Base-by-base conservation (phyloP, 768 basidiomycete genomes). In the Antrodiella citrinella region DNA sequence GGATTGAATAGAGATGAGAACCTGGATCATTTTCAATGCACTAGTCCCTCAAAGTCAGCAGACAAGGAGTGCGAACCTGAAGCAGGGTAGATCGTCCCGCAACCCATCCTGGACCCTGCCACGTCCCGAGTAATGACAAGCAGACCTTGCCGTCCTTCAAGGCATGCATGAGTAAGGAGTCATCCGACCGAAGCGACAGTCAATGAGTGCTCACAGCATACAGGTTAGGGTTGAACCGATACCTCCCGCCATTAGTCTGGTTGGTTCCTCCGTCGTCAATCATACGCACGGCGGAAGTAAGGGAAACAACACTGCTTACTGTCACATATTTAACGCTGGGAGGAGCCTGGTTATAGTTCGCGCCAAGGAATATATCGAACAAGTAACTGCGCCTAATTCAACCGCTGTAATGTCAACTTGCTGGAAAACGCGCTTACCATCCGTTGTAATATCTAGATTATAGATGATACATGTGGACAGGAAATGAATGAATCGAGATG, bases 71-170 rank as follows among this genome's bases (percentile, higher is more conserved):
- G 61, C 72, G 40, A 44, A 81, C 89, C 72, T 95, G 93, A 3
- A 95, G 74, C 45, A 97, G 68, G 4, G 93, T 96, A 4, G 90
- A 93, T 62, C 82, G 86, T 20, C 94, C 93, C 2, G 91, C 61
- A 41, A 93, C 76, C 94, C 93, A 96, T 20, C 94, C 94, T 20
- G 94, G 94, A 1, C 94, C 93, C 15, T 70, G 65, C 94, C 94
- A 96, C 11, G 94, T 96, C 24, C 93, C 93, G 20, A 96, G 74
- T 15, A 96, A 71, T 21, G 89, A 91, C 26, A 95, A 68, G 65
- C 94, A 96, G 13, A 97, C 94, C 74, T 97, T 97, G 44, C 91
- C 91, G 60, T 94, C 91, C 84, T 89, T 52, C 13, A 53, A 30
- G n/a, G n/a, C 43, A 25, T 41, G 13, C 25, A 52, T 13, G 18